Percentiles rank a stretch among this genome's conserved stretches.
Conservation (phyloP, 495 filamentous ascomycete genomes). For the Penicillium daleae region DNA sequence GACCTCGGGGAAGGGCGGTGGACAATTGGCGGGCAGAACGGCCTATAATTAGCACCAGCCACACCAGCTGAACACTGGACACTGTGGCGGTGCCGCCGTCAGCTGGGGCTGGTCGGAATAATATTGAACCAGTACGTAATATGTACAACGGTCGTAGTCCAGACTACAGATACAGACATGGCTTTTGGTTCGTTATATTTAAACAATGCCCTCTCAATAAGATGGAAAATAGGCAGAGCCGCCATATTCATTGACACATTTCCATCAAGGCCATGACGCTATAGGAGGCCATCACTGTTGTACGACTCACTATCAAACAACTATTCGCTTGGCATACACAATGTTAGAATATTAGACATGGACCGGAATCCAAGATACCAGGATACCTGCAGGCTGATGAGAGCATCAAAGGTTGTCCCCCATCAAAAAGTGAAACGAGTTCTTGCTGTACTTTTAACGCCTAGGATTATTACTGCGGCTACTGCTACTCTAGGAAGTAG, state of each 20-base stretch:
- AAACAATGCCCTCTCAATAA: no score
- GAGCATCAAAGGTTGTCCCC: not conserved
- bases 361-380: no score
- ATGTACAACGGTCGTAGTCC: no score
- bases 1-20: not conserved
- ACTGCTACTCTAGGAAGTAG: not conserved
- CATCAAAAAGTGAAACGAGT: no score
- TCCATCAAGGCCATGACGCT: conserved; percentile 13
- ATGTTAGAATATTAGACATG: no score
- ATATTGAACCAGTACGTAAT: no score
- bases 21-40: not conserved
- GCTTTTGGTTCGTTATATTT: no score
- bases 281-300: conserved; percentile 23
- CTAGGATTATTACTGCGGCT: not conserved
- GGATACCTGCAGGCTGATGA: not conserved
- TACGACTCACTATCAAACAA: conserved; percentile 2
- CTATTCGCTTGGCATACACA: not conserved
- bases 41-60: conserved; percentile 13
- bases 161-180: no score
- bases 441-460: no score
- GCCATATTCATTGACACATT: not conserved
- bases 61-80: not conserved
- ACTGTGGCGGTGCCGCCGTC: conserved; percentile 21
- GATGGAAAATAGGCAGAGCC: no score
- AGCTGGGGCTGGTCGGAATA: no score